Conservation (phyloP, 768 basidiomycete genomes). For the Phaeolepiota aurea region DNA sequence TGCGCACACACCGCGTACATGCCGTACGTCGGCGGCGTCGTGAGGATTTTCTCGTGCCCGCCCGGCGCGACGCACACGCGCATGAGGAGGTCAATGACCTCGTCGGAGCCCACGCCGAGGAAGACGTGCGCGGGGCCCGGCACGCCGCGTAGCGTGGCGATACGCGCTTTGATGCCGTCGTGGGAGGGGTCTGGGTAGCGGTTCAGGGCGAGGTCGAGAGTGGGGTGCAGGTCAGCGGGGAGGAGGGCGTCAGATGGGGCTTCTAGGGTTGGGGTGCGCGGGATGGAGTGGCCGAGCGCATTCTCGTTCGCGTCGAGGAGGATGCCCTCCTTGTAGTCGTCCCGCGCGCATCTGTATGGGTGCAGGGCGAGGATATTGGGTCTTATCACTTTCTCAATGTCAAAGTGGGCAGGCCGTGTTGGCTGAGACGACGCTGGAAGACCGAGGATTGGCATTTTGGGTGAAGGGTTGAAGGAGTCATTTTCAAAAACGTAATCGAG, state of each 20-base stretch:
- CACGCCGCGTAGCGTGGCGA: conserved; percentile 66
- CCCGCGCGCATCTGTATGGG: conserved; percentile 93
- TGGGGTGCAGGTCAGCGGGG: conserved; percentile 24
- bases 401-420: conserved; percentile 69
- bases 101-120: conserved; percentile 94
- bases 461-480: not conserved
- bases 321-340: conserved; percentile 89
- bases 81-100: conserved; percentile 91
- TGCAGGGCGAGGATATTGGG: conserved; percentile 88
- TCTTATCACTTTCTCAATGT: conserved; percentile 78
- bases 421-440: conserved; percentile 34
- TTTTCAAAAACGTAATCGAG: not conserved
- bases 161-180: conserved; percentile 63
- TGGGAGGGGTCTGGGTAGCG: conserved; percentile 94
- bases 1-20: conserved; percentile 96
- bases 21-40: conserved; percentile 93
- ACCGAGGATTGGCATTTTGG: conserved; percentile 56
- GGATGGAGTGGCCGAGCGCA: conserved; percentile 80
- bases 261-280: conserved; percentile 14
- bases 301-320: conserved; percentile 98
- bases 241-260: conserved; percentile 11
- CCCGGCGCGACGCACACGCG: conserved; percentile 78
- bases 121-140: conserved; percentile 67
- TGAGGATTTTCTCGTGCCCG: conserved; percentile 69
- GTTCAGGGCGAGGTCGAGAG: conserved; percentile 53